Evolutionary conservation across 768 basidiomycete species (phyloP), one percentile per base, ranked within the genome.

Genomic region (Infundibulicybe gibba): DNA sequence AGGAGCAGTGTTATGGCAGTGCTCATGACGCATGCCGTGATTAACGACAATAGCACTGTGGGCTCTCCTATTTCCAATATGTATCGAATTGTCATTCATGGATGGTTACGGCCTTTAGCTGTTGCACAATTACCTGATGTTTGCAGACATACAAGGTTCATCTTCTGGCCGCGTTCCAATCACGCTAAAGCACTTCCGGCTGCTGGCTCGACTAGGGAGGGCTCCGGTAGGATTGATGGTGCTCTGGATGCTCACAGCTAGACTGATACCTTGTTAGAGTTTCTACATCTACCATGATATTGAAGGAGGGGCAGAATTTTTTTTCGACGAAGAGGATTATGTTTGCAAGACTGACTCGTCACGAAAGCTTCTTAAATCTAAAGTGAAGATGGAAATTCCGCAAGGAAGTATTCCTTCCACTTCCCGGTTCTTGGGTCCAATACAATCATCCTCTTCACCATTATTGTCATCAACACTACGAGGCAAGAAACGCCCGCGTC

Each of bases 141-240:
- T 49, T 40, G 51, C 51, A n/a, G 63, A 61, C 48, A 56, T 58
- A 5, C 51, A 61, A n/a, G 56, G 51, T 41, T 55, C 58, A 33
- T 35, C 52, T 17, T 45, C 57, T 20, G 51, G 55, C 6, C 77
- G 70, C 38, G 84, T 89, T 20, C 88, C 87, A 16, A 58, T 89
- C 30, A 90, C 87, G 5, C 65, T 90, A 43, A 81, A 86, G 56
- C 87, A 88, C 56, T 90, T 90, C 66, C 77, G 81, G 58, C 57
- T 85, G n/a, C 71, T 90, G 40, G 87, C 87, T 3, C 77, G 74
- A 38, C 64, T 90, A 14, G 86, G 85, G 15, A 73, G 72, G 49
- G 64, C 72, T 21, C 79, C 83, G 8, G 84, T 84, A 57, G 56
- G 84, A 62, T 32, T 44, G n/a, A 17, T 32, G 16, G 17, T 13